Conservation (phyloP, 2,329 filamentous ascomycete genomes). For the Alternaria burnsii region DNA sequence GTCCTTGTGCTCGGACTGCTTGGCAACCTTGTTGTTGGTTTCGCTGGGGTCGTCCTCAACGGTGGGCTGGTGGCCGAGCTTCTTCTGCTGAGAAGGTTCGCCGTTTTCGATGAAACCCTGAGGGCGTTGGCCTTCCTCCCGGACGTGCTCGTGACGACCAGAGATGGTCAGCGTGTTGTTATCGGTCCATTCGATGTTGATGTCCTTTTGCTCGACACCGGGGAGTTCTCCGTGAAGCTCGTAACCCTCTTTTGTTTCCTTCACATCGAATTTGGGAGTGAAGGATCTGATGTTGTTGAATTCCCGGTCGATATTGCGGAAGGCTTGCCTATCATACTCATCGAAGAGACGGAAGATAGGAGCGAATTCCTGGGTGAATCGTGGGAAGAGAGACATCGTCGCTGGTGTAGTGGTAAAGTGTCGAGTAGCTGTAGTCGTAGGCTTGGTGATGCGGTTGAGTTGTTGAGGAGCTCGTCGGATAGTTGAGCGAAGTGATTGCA, state of each 20-base stretch:
- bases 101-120: slow-evolving; percentile 58
- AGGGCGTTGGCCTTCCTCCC: slow-evolving; percentile 64
- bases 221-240: slow-evolving; percentile 84
- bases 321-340: slow-evolving; percentile 54
- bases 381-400: slow-evolving; percentile 55
- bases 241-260: slow-evolving; percentile 72
- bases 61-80: slow-evolving; percentile 58
- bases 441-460: slow-evolving; percentile 43
- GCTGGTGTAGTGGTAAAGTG: slow-evolving; percentile 32
- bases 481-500: slow-evolving; percentile 50
- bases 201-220: slow-evolving; percentile 75
- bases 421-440: slow-evolving; percentile 28
- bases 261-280: slow-evolving; percentile 80
- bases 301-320: slow-evolving; percentile 37
- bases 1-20: slow-evolving; percentile 49
- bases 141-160: slow-evolving; percentile 72
- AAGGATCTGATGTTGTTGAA: slow-evolving; percentile 62
- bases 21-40: slow-evolving; percentile 32
- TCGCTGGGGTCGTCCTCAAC: slow-evolving; percentile 69
- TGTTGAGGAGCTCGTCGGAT: slow-evolving; percentile 43
- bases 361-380: slow-evolving; percentile 52
- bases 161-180: slow-evolving; percentile 75
- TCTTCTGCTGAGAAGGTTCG: slow-evolving; percentile 28
- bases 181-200: slow-evolving; percentile 82
- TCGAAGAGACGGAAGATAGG: slow-evolving; percentile 59